Conservation (phyloP, 2,329 filamentous ascomycete species). For the Colletotrichum tropicicola region DNA sequence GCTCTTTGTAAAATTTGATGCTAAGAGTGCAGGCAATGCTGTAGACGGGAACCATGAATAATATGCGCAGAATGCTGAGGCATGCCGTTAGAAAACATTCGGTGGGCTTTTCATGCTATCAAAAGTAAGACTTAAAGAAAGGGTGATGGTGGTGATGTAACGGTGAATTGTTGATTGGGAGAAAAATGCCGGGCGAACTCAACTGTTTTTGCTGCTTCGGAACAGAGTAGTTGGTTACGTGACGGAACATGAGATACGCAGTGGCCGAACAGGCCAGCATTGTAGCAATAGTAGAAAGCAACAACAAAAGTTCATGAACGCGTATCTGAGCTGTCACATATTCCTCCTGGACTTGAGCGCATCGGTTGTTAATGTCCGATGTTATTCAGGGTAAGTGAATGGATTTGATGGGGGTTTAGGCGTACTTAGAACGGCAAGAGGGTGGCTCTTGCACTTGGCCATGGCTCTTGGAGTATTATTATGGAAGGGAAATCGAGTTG, state of each 20-base stretch:
- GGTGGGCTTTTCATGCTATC: too few relatives aligned
- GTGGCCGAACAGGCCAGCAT: neutral
- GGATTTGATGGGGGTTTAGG: too few relatives aligned
- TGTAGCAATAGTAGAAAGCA: neutral
- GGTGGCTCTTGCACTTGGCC: constrained; percentile 4
- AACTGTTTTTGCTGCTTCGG: constrained; percentile 12
- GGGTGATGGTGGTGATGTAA: too few relatives aligned
- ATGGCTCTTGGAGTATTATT: neutral
- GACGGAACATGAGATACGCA: neutral
- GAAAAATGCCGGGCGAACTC: too few relatives aligned
- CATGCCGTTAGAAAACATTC: too few relatives aligned
- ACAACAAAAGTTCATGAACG: neutral
- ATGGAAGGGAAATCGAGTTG: too few relatives aligned
- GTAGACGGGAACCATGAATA: constrained; percentile 13
- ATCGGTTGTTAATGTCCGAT: neutral
- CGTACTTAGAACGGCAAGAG: neutral
- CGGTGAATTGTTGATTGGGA: too few relatives aligned
- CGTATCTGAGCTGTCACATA: neutral
- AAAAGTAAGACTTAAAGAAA: too few relatives aligned
- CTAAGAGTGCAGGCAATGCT: constrained; percentile 1
- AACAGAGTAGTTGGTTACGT: constrained; percentile 7
- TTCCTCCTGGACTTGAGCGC: neutral
- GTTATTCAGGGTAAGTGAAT: too few relatives aligned
- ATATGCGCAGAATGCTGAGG: neutral
- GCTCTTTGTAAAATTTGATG: constrained; percentile 8